Percentiles rank a stretch among this genome's conserved stretches.
phyloP scores from a whole-genome alignment of 2,329 filamentous ascomycete genomes.

The Helotiales sp. region DNA sequence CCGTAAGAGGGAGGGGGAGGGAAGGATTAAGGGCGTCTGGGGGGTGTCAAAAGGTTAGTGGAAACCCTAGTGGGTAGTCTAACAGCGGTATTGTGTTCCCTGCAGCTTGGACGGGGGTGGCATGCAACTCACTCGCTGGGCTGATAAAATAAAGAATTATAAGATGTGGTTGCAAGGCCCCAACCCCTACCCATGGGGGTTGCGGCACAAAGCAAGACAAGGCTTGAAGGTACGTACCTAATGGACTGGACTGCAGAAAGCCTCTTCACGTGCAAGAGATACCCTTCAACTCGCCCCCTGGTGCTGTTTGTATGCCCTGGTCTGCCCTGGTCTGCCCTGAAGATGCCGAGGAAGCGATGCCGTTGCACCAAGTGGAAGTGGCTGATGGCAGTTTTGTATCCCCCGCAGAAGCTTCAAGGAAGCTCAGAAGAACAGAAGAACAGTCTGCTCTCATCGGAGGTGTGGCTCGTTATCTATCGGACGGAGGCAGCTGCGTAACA shows the following conservation, averaged over 20 bases:
- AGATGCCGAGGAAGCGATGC: conserved; percentile 28
- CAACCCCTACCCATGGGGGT: neutral
- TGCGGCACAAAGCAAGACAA: neutral
- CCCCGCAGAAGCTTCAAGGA: conserved; percentile 19
- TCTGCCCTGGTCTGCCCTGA: neutral
- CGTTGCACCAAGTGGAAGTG: conserved; percentile 17
- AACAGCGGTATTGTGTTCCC: conserved; percentile 32
- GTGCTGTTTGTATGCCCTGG: neutral
- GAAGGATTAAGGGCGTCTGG: conserved; percentile 23
- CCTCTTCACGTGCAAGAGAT: conserved; percentile 16
- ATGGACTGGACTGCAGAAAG: neutral
- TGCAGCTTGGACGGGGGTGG: conserved; percentile 23
- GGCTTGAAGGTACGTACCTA: neutral
- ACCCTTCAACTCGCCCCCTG: neutral
- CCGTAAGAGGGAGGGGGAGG: conserved; percentile 23
- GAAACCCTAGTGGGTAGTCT: conserved; percentile 33
- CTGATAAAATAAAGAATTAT: conserved; percentile 11
- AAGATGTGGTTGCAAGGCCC: conserved; percentile 14
- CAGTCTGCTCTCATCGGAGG: neutral
- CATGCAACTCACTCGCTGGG: conserved; percentile 27
- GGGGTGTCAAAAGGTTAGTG: conserved; percentile 36
- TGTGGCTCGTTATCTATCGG: conserved; percentile 3
- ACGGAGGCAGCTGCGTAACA: conserved; percentile 3
- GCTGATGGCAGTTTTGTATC: conserved; percentile 18
- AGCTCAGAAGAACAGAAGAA: neutral